phyloP scores from a whole-genome alignment of 495 filamentous ascomycete species.

The Hyaloscypha bicolor region DNA sequence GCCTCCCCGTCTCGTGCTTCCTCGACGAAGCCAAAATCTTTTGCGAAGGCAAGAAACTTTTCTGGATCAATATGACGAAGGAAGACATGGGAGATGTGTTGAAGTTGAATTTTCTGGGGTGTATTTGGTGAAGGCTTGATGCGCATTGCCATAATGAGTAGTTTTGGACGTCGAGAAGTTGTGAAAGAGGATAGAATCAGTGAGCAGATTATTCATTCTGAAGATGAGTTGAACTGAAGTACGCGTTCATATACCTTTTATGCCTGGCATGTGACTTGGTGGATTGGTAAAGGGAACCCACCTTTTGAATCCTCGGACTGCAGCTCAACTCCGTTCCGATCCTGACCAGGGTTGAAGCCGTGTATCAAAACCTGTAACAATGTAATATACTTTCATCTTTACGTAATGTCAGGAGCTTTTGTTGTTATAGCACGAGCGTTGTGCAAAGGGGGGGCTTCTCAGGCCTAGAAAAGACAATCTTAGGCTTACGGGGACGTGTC shows the following conservation, averaged over 20 bases:
- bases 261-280: background rate
- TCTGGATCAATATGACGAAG: constrained; percentile 32
- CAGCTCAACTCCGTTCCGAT: background rate
- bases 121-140: background rate
- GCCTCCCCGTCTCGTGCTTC: constrained; percentile 35
- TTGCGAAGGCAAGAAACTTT: constrained; percentile 26
- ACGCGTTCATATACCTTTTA: background rate
- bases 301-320: background rate
- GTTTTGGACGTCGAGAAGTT: background rate
- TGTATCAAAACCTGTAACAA: too few species aligned
- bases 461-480: too few species aligned
- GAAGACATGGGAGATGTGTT: constrained; percentile 24
- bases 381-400: too few species aligned
- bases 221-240: background rate
- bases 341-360: too few species aligned
- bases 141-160: background rate
- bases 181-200: background rate
- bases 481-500: too few species aligned
- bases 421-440: too few species aligned
- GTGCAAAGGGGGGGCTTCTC: too few species aligned
- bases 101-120: background rate
- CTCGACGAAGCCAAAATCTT: constrained; percentile 19
- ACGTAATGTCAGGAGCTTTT: too few species aligned
- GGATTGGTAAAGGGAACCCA: background rate
- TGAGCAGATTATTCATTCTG: background rate